A percentile compares a stretch with the other conserved stretches of the same genome.
Conservation (phyloP, 148 eudicot genomes). For the Rhododendron ovatum region DNA sequence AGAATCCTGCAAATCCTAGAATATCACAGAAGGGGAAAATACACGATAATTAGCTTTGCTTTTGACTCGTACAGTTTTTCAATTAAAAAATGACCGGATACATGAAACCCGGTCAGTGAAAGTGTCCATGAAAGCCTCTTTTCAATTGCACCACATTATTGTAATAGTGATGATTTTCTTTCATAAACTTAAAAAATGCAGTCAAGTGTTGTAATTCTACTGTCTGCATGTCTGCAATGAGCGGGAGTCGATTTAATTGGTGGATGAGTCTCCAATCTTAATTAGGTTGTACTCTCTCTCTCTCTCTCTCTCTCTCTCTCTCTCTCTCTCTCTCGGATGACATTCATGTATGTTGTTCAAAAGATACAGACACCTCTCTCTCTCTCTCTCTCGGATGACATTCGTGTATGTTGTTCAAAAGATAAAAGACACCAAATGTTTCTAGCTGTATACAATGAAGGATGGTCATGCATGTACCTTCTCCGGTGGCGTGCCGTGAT, state of each 20-base stretch:
- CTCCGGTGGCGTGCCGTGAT: not conserved
- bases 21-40: not conserved
- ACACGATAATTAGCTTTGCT: not conserved
- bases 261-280: not conserved
- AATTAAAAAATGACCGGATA: not conserved
- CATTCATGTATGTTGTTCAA: not conserved
- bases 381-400: too few relatives aligned
- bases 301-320: not conserved
- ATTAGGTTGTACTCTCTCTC: not conserved
- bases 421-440: not conserved
- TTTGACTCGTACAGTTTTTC: not conserved
- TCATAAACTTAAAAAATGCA: not conserved
- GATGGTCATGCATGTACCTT: not conserved
- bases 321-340: not conserved
- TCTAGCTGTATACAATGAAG: not conserved
- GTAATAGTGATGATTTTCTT: not conserved
- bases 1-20: conserved; percentile 10
- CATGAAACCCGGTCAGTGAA: too few relatives aligned
- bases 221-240: not conserved
- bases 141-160: not conserved
- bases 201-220: not conserved
- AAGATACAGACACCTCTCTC: not conserved
- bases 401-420: not conserved
- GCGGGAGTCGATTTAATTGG: not conserved
- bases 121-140: too few relatives aligned